Base-by-base conservation (phyloP, 2,329 filamentous ascomycete species). In the Colletotrichum horii region DNA sequence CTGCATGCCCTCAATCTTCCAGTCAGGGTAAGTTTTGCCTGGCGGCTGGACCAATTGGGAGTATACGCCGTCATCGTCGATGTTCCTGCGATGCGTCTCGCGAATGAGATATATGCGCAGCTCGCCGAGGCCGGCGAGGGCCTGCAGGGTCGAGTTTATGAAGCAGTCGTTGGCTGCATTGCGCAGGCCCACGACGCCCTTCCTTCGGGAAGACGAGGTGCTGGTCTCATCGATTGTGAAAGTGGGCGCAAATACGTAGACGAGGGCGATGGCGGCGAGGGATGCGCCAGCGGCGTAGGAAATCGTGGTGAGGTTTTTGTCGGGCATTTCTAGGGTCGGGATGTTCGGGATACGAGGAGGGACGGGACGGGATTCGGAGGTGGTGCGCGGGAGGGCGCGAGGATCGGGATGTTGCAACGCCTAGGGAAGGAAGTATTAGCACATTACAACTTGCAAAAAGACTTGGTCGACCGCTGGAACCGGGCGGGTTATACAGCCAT, bases 181-280 rank as follows among this genome's bases (percentile, higher is more conserved):
- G 69, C 90, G 89, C 72, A 98, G 89, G 52, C 97, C 97, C 71
- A 98, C 96, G 58, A 97, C 95, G 75, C 95, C 94, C 82, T 95
- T 96, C 85, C 96, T 97, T 79, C 94, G 93, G 56, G 86, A 86
- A 71, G 97, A 94, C 48, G 86, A 87, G 71, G 90, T 91, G 76
- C 93, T 90, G 72, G 97, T 94, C 82, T 93, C 93, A 85, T 99
- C 96, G 83, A 98, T 93, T 80, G 98, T 95, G 85, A 96, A 98
- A 68, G 96, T 98, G n/a, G 97, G 97, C 11, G 94, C 96, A 85
- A 99, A 98, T 80, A 98, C 96, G 85, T 98, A 99, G 83, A 98
- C 95, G 74, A 98, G 91, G 36, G 97, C 96, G 77, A 98, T 95
- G 77, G 97, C 97, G 71, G 97, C 97, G 77, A 99, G 93, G 70